phyloP scores from a whole-genome alignment of 2,329 filamentous ascomycete genomes.

The Aspergillus hiratsukae region DNA sequence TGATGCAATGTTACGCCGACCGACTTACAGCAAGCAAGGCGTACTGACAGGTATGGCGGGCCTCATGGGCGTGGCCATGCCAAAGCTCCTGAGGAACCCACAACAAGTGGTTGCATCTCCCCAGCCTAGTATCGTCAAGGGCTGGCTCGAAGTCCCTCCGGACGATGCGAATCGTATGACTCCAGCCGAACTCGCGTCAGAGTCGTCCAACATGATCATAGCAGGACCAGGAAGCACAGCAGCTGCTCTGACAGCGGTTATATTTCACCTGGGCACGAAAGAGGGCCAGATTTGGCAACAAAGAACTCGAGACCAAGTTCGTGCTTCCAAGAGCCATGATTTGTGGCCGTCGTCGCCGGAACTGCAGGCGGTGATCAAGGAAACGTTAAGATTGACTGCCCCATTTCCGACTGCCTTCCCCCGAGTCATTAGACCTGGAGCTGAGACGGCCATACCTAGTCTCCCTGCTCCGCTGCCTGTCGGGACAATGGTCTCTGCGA shows the following conservation, averaged over 20 bases:
- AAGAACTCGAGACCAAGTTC: slow-evolving; percentile 6
- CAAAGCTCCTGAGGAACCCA: slow-evolving; percentile 5
- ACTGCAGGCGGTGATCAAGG: slow-evolving; percentile 17
- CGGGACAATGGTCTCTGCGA: slow-evolving; percentile 17
- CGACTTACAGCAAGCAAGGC: slow-evolving; percentile 1
- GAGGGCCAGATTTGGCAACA: slow-evolving; percentile 15
- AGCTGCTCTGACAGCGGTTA: slow-evolving; percentile 12
- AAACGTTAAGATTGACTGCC: slow-evolving; percentile 11
- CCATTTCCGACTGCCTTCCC: slow-evolving; percentile 17
- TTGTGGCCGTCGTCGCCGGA: neutral
- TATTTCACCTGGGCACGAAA: slow-evolving; percentile 11
- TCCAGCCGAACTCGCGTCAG: slow-evolving; percentile 7
- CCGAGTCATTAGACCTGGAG: slow-evolving; percentile 13
- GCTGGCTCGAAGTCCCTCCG: slow-evolving; percentile 11
- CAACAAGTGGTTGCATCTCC: neutral
- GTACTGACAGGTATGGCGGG: slow-evolving; percentile 3
- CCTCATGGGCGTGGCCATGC: slow-evolving; percentile 3
- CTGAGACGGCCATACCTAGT: slow-evolving; percentile 9
- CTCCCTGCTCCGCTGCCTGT: slow-evolving; percentile 10
- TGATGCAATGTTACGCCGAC: slow-evolving; percentile 1
- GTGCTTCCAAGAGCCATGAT: neutral
- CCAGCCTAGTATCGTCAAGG: slow-evolving; percentile 13
- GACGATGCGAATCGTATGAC: slow-evolving; percentile 12
- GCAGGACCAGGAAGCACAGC: slow-evolving; percentile 17
- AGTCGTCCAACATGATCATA: slow-evolving; percentile 13